Percentiles rank a stretch among this genome's conserved stretches.
Evolutionary conservation across 495 filamentous ascomycete species (phyloP).

Genomic region (Letharia columbiana): DNA sequence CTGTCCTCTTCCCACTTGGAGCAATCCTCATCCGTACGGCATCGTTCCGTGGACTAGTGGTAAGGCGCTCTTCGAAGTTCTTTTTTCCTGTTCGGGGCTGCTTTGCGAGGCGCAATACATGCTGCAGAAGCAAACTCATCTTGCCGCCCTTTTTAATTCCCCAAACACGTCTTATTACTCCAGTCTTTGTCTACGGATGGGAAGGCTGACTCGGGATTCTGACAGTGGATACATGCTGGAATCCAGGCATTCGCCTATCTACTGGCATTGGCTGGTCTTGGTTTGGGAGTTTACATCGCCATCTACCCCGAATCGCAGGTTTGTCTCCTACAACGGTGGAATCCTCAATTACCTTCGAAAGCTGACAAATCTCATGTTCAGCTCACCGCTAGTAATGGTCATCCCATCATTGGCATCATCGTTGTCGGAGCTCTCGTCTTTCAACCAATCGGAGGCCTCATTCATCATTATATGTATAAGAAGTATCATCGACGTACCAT

Average conservation of each 20-base stretch:
- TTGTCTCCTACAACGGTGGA: not conserved
- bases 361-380: slow-evolving; percentile 20
- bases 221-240: slow-evolving; percentile 41
- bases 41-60: slow-evolving; percentile 25
- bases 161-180: not conserved
- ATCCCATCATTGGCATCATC: slow-evolving; percentile 51
- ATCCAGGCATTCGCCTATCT: slow-evolving; percentile 51
- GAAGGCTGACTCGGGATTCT: not conserved
- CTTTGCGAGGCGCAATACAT: not conserved
- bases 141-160: not conserved
- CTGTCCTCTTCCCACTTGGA: slow-evolving; percentile 40
- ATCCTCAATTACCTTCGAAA: slow-evolving; percentile 26
- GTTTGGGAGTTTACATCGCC: slow-evolving; percentile 48
- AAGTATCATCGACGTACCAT: slow-evolving; percentile 41
- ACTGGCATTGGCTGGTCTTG: slow-evolving; percentile 52
- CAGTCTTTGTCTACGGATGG: not conserved
- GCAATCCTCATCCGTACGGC: slow-evolving; percentile 38
- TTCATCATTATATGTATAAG: slow-evolving; percentile 53
- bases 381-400: slow-evolving; percentile 20
- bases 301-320: slow-evolving; percentile 29
- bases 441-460: slow-evolving; percentile 54
- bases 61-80: not conserved
- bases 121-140: not conserved
- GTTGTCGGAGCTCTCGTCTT: slow-evolving; percentile 49
- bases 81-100: not conserved